Evolutionary conservation across 139 green algal species (phyloP), one percentile per base, ranked within the genome.

Genomic region (Diplosphaera chodatii): DNA sequence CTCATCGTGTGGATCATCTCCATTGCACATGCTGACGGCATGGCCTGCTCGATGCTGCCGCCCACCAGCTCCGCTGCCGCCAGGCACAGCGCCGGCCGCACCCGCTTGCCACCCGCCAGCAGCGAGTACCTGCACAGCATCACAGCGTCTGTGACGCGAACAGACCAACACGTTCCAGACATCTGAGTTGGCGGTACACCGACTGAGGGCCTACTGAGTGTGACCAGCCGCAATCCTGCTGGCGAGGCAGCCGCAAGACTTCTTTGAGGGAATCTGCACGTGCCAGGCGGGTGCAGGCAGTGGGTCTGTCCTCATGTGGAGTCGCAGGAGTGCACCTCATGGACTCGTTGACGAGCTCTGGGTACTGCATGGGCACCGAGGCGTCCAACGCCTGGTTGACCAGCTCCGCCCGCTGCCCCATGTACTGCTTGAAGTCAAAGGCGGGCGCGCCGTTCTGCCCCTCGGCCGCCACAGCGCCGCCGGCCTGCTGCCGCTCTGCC

Each of bases 1-100:
- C 79, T 91, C 95, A 99, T 99, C 27, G 93, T 98, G 88, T 99
- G 96, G 55, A 99, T 88, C 89, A 99, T 97, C 78, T 99, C 95
- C 85, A 99, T 86, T 32, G 94, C 93, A 73, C 93, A 98, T 6
- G 96, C 96, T 27, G 94, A 85, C 18, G 94, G 92, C 87, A 99
- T 93, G 25, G 89, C 91, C 55, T 80, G 40, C 33, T 88, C 78
- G 6, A 91, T 73, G 63, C 79, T 69, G 34, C 90, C 94, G 48
- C 94, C 96, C 25, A 98, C 90, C 6, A 99, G 81, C 77, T 98
- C 93, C 74, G 91, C 97, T 3, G 96, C 91, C 20, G 96, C 96
- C 34, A 99, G 80, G 77, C 90, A 97, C 34, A 99, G 84, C 3
- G 86, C 87, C 2, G 96, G 96, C 18, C 96, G 83, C 64, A 99